Evolutionary conservation across 1,139 yeast genomes (phyloP).

Genomic region (Hemisphaericaspora subhashii): DNA sequence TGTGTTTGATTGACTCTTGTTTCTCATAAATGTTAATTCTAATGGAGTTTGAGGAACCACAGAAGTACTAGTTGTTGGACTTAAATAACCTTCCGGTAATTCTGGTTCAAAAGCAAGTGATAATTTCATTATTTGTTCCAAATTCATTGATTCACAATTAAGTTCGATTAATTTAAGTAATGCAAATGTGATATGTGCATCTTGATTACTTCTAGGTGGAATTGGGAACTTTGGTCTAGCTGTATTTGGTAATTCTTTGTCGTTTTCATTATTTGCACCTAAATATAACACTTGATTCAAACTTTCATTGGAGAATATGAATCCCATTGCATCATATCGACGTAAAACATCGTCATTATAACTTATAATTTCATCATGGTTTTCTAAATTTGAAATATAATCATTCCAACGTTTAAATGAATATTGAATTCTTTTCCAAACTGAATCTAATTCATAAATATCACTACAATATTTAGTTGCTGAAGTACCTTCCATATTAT

Average conservation of each 20-base stretch:
- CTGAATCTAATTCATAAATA: slow-evolving; percentile 60
- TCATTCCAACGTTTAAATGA: slow-evolving; percentile 84
- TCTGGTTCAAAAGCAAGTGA: slow-evolving; percentile 43
- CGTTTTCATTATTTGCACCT: slow-evolving; percentile 36
- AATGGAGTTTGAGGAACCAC: slow-evolving; percentile 12
- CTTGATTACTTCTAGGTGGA: not conserved
- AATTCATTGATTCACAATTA: slow-evolving; percentile 40
- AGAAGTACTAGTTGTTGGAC: slow-evolving; percentile 11
- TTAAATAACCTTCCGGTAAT: slow-evolving; percentile 41
- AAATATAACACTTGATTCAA: slow-evolving; percentile 46
- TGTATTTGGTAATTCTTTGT: not conserved
- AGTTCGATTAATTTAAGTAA: slow-evolving; percentile 32
- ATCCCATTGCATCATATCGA: slow-evolving; percentile 47
- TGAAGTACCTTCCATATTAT: slow-evolving; percentile 1
- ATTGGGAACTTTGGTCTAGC: not conserved
- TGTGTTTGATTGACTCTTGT: slow-evolving; percentile 10
- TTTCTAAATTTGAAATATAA: slow-evolving; percentile 46
- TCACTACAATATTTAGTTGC: slow-evolving; percentile 21
- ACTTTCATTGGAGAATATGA: slow-evolving; percentile 47
- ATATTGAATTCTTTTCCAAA: slow-evolving; percentile 67
- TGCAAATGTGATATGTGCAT: not conserved
- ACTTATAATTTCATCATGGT: slow-evolving; percentile 39
- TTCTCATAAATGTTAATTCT: slow-evolving; percentile 12
- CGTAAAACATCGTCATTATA: slow-evolving; percentile 46
- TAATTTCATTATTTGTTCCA: slow-evolving; percentile 40